Percentiles rank a stretch among this genome's conserved stretches.
Evolutionary conservation across 306 rosid species (phyloP).

Genomic region (Hylodesmum podocarpum): DNA sequence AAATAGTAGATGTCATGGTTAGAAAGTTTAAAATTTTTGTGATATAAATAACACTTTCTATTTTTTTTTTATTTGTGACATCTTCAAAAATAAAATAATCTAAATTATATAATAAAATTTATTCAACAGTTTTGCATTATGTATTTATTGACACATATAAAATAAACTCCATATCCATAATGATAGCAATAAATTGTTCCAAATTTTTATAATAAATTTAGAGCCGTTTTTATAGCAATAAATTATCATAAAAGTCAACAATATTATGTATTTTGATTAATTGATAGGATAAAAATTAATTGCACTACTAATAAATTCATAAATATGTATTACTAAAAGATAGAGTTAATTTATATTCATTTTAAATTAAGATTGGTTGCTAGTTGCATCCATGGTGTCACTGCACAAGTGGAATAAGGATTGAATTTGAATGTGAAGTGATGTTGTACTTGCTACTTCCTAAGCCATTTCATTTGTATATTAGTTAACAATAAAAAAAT

Average conservation of each 20-base stretch:
- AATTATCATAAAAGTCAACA: too few relatives aligned
- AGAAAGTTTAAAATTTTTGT: background rate
- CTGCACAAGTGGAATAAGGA: constrained; percentile 15
- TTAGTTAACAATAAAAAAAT: background rate
- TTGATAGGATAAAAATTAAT: too few relatives aligned
- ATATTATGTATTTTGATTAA: too few relatives aligned
- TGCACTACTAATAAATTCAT: too few relatives aligned
- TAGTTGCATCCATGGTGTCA: constrained; percentile 8
- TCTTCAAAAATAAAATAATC: background rate
- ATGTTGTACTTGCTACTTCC: too few relatives aligned
- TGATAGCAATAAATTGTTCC: background rate
- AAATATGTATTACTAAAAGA: too few relatives aligned
- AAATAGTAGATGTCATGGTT: background rate
- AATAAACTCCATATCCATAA: background rate
- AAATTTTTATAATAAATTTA: too few relatives aligned
- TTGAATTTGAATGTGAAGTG: background rate
- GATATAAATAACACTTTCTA: too few relatives aligned
- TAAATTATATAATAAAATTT: background rate
- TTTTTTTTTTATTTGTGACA: background rate
- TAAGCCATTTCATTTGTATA: background rate
- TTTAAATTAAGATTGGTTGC: background rate
- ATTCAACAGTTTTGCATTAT: background rate
- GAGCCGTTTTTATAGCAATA: too few relatives aligned
- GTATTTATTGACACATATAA: background rate
- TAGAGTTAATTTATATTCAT: too few relatives aligned